Evolutionary conservation across 1,284 basidiomycete species (phyloP).

Genomic region (Trichosporon faecale): DNA sequence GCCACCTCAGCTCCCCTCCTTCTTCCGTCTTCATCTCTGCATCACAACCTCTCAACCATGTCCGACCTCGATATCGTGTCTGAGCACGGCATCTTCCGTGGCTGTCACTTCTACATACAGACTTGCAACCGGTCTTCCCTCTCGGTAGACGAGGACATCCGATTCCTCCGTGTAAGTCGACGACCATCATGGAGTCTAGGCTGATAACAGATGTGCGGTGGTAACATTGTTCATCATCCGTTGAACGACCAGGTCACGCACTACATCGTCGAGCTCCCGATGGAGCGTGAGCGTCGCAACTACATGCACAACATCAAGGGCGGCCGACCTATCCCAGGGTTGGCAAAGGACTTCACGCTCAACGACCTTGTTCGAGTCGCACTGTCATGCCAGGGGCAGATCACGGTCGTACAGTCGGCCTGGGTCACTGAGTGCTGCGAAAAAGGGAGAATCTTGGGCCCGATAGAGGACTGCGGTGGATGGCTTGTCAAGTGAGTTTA

Average conservation of each 20-base stretch:
- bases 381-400: not conserved
- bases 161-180: not conserved
- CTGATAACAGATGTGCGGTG: conserved; percentile 1
- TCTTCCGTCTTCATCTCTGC: not conserved
- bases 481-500: conserved; percentile 6
- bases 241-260: not conserved
- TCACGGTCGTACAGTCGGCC: conserved; percentile 1
- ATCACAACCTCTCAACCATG: not conserved
- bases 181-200: not conserved
- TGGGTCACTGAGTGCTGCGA: not conserved
- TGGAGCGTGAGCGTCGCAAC: not conserved
- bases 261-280: not conserved
- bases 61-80: not conserved
- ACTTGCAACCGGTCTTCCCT: not conserved
- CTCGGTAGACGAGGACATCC: not conserved
- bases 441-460: not conserved
- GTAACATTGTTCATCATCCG: not conserved
- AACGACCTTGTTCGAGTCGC: not conserved
- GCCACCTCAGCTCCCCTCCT: not conserved
- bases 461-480: not conserved
- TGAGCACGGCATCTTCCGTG: not conserved
- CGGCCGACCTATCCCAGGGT: not conserved
- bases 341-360: not conserved
- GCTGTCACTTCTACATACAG: not conserved
- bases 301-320: not conserved